phyloP scores from a whole-genome alignment of 2,329 filamentous ascomycete species.

The Trichoderma atroviride region DNA sequence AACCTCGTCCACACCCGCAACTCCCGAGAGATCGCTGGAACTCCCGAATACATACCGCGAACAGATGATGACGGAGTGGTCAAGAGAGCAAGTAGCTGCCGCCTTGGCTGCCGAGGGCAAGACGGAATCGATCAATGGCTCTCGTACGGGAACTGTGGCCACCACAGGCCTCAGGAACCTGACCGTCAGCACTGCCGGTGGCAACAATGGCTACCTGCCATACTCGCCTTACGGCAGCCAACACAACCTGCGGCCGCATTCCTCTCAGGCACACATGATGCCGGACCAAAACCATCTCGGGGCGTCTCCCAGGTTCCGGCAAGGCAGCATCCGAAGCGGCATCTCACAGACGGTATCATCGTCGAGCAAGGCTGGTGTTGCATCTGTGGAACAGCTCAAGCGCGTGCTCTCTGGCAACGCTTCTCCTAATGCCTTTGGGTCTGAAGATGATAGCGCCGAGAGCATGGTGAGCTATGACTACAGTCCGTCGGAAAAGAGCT shows the following conservation, averaged over 20 bases:
- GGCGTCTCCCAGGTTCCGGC: conserved; percentile 51
- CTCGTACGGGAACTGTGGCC: conserved; percentile 63
- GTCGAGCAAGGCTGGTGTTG: conserved; percentile 54
- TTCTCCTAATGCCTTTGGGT: conserved; percentile 43
- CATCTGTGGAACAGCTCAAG: conserved; percentile 66
- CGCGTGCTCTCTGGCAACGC: conserved; percentile 59
- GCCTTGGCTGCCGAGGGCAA: conserved; percentile 70
- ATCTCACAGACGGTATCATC: conserved; percentile 49
- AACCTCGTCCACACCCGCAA: conserved; percentile 36
- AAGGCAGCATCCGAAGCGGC: conserved; percentile 57
- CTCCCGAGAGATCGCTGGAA: conserved; percentile 49
- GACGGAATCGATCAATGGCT: conserved; percentile 75
- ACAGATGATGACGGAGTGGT: conserved; percentile 79
- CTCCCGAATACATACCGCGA: conserved; percentile 70
- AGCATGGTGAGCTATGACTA: conserved; percentile 73
- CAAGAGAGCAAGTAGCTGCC: conserved; percentile 70
- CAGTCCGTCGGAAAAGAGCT: conserved; percentile 67
- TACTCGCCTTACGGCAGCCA: conserved; percentile 55
- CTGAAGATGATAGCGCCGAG: conserved; percentile 61
- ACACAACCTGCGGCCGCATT: conserved; percentile 54
- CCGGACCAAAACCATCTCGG: conserved; percentile 38
- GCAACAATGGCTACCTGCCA: conserved; percentile 44
- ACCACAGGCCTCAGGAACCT: conserved; percentile 59
- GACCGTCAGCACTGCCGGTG: conserved; percentile 51
- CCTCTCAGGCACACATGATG: conserved; percentile 42